A percentile compares a stretch with the other conserved stretches of the same genome.
phyloP scores from a whole-genome alignment of 306 rosid genomes.

The Trifolium dubium region DNA sequence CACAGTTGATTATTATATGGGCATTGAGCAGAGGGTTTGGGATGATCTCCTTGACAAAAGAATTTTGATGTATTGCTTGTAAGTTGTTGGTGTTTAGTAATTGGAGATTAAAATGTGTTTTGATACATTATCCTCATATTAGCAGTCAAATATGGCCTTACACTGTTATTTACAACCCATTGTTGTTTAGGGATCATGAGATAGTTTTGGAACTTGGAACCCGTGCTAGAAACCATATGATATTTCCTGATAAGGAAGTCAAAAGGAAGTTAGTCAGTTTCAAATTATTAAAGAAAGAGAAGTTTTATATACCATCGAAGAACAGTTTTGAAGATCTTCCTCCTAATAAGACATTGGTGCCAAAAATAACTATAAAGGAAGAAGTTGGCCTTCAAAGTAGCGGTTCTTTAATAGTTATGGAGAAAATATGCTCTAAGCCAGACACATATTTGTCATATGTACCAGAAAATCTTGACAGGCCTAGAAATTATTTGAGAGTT shows the following conservation, averaged over 20 bases:
- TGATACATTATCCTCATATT: slow-evolving; percentile 3
- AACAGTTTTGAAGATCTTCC: slow-evolving; percentile 34
- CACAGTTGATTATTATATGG: slow-evolving; percentile 32
- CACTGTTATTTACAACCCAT: slow-evolving; percentile 34
- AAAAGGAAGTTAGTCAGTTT: slow-evolving; percentile 23
- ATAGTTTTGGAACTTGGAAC: slow-evolving; percentile 46
- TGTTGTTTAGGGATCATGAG: slow-evolving; percentile 64
- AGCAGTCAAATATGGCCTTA: slow-evolving; percentile 21
- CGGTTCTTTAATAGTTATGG: slow-evolving; percentile 38
- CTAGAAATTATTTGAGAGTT: slow-evolving; percentile 39
- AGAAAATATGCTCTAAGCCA: slow-evolving; percentile 33
- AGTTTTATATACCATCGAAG: slow-evolving; percentile 32
- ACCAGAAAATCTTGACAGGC: slow-evolving; percentile 27
- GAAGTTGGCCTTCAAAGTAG: slow-evolving; percentile 30
- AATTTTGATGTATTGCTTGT: slow-evolving; percentile 74
- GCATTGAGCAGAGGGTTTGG: slow-evolving; percentile 65
- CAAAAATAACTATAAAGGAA: slow-evolving; percentile 11
- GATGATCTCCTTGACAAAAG: slow-evolving; percentile 56
- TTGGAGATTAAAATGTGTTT: slow-evolving; percentile 23
- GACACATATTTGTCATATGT: slow-evolving; percentile 32
- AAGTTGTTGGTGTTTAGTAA: slow-evolving; percentile 46
- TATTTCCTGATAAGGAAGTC: slow-evolving; percentile 55
- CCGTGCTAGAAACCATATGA: slow-evolving; percentile 59
- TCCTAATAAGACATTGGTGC: slow-evolving; percentile 33
- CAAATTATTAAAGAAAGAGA: slow-evolving; percentile 37